Evolutionary conservation across 306 rosid species (phyloP).

Genomic region (Gastrolobium bilobum): DNA sequence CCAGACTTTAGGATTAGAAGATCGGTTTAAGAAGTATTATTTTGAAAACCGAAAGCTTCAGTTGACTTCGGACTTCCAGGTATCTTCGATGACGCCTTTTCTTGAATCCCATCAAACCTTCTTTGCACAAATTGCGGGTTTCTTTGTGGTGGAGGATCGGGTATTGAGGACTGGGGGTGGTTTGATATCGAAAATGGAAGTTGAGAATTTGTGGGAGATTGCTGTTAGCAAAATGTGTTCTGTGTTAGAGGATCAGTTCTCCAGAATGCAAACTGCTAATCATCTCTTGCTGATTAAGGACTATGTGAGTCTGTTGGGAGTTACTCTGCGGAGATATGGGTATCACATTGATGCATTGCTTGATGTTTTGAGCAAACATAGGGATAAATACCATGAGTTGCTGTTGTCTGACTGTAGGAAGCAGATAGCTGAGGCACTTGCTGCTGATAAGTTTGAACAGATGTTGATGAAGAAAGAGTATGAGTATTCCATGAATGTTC

Average conservation of each 20-base stretch:
- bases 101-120: constrained; percentile 98
- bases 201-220: constrained; percentile 97
- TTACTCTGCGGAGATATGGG: constrained; percentile 89
- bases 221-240: constrained; percentile 99
- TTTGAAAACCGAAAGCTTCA: constrained; percentile 96
- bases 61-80: constrained; percentile 97
- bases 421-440: constrained; percentile 86
- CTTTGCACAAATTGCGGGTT: constrained; percentile 97
- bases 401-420: constrained; percentile 90
- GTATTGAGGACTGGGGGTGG: constrained; percentile 93
- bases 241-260: constrained; percentile 98
- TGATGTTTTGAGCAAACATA: constrained; percentile 96
- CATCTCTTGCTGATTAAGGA: constrained; percentile 94
- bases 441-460: constrained; percentile 93
- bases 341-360: constrained; percentile 92
- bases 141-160: constrained; percentile 94
- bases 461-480: constrained; percentile 99
- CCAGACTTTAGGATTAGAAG: constrained; percentile 93
- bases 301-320: constrained; percentile 94
- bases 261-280: constrained; percentile 98
- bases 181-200: constrained; percentile 90
- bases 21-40: constrained; percentile 90
- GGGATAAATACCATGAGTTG: constrained; percentile 98
- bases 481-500: constrained; percentile 97
- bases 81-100: constrained; percentile 97